A percentile compares a stretch with the other conserved stretches of the same genome.
Conservation (phyloP, 179 eudicot genomes). For the Spergularia azorica region DNA sequence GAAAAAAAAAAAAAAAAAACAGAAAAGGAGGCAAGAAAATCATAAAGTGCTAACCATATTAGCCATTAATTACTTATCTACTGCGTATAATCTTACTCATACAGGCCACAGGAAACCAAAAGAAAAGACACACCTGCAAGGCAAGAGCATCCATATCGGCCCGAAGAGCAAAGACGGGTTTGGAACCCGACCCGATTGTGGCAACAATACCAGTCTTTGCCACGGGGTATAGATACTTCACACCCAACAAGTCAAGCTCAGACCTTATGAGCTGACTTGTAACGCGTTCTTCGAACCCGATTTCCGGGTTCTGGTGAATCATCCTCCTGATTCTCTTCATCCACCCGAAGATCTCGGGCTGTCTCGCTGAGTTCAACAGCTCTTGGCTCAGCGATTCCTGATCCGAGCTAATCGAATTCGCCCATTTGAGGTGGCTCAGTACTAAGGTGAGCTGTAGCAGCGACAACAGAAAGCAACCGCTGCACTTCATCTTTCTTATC, state of each 20-base stretch:
- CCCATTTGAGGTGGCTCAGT: conserved; percentile 14
- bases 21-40: too few species aligned
- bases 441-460: background rate
- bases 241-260: conserved; percentile 39
- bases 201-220: conserved; percentile 47
- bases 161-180: conserved; percentile 42
- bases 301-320: conserved; percentile 49
- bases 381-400: conserved; percentile 29
- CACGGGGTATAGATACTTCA: conserved; percentile 43
- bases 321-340: conserved; percentile 36
- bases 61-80: too few species aligned
- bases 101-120: too few species aligned
- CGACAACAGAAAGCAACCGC: background rate
- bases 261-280: conserved; percentile 45
- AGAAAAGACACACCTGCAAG: conserved; percentile 31
- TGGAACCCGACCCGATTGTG: conserved; percentile 40
- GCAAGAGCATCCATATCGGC: conserved; percentile 60
- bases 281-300: conserved; percentile 38
- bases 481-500: background rate
- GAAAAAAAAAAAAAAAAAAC: too few species aligned
- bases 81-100: too few species aligned
- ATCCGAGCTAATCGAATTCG: conserved; percentile 12
- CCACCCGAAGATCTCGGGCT: conserved; percentile 38
- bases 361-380: conserved; percentile 37
- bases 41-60: too few species aligned